Evolutionary conservation across 495 filamentous ascomycete genomes (phyloP), one percentile per base, ranked within the genome.

Genomic region (Alectoria sarmentosa): DNA sequence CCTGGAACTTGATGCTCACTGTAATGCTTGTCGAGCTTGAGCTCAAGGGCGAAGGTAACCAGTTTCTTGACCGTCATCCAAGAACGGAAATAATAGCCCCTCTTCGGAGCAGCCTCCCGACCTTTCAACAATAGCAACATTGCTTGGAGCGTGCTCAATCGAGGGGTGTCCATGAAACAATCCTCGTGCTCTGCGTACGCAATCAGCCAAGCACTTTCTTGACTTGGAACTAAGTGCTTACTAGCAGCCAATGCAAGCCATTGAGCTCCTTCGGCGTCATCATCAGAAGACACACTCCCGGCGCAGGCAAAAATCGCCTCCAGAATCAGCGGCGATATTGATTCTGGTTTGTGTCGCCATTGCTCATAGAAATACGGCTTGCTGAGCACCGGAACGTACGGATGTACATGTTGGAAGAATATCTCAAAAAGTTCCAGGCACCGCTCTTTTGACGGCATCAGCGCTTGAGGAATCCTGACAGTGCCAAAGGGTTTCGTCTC

Each of bases 291-390:
- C 64, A 96, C 80, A 39, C 90, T 82, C 14, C 90, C 90, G 13
- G 90, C 86, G 74, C 95, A 96, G 10, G 95, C 91, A 73, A 99
- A 97, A n/a, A 99, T 86, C 15, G 91, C 90, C 76, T 98, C 94
- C 0, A 99, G 79, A 49, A 99, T 78, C 59, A 99, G 80, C 19
- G 94, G 95, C 1, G 94, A 98, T 11, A 99, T 92, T 3, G 89
- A 86, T 39, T 88, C 84, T 61, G 90, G 84, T 67, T 93, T 88
- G 49, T 86, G 86, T 63, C 89, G 85, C 95, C 95, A 99, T 78
- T 96, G 92, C 21, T 90, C 88, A 72, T 94, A 96, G 61, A 99
- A 86, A 59, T 88, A 84, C 21, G 83, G 74, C 69, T 91, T 88
- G 73, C 96, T 93, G 62, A 98, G 76, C 1, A 99, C 90, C 0